These are phyloP conservation scores for Neopestalotiopsis clavispora DNA, from an alignment of 2,329 filamentous ascomycete species.

Conservation along the genomic window DNA sequence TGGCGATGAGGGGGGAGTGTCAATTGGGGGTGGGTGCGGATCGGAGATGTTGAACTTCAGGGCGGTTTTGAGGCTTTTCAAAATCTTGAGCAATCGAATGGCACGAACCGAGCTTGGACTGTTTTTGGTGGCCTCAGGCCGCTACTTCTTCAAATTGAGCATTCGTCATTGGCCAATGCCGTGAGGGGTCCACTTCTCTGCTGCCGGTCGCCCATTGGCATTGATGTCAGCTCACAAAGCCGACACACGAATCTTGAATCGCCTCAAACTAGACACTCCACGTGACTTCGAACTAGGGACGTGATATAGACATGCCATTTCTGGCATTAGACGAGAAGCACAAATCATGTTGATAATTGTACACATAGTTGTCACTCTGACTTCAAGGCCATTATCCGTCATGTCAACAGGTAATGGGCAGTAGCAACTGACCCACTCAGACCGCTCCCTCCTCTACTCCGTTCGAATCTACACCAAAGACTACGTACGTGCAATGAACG, in stretches of 20 bases:
- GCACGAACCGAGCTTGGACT: conserved; percentile 7
- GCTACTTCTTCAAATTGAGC: conserved; percentile 15
- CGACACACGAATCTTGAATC: background rate
- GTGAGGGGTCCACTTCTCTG: background rate
- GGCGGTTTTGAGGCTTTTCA: conserved; percentile 18
- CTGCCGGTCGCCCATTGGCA: background rate
- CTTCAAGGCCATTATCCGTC: no score
- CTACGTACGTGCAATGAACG: no score
- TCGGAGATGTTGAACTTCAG: conserved; percentile 19
- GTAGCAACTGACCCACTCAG: no score
- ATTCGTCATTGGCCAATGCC: conserved; percentile 10
- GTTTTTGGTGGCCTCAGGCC: conserved; percentile 16
- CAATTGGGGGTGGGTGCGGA: conserved; percentile 20
- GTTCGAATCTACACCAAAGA: no score
- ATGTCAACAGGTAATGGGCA: no score
- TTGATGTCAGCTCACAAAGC: background rate
- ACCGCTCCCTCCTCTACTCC: no score
- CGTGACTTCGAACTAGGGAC: background rate
- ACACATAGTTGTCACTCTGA: no score
- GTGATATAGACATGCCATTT: no score
- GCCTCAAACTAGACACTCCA: background rate
- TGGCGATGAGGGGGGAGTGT: conserved; percentile 43
- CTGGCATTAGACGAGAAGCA: no score
- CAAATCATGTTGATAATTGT: no score
- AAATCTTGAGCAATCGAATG: conserved; percentile 8